Conservation (phyloP, 345 rosid genomes). For the Boechera stricta region DNA sequence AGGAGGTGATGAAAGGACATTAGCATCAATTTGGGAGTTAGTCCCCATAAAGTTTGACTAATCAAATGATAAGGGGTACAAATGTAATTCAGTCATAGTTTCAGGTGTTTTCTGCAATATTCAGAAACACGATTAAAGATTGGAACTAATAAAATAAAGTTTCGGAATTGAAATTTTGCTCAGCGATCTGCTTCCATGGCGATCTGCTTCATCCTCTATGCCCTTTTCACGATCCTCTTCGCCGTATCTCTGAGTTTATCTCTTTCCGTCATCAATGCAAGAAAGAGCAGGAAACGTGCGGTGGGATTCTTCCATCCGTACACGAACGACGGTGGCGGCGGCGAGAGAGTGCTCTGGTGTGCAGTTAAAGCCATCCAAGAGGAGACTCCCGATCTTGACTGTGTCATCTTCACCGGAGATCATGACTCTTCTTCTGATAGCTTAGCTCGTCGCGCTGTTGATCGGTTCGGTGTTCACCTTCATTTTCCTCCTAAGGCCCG, state of each 20-base stretch:
- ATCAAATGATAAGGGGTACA: neutral
- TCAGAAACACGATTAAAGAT: constrained; percentile 13
- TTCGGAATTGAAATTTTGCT: neutral
- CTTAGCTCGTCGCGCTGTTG: constrained; percentile 66
- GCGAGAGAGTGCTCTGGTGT: constrained; percentile 97
- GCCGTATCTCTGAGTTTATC: constrained; percentile 51
- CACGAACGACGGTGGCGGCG: constrained; percentile 98
- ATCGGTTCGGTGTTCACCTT: constrained; percentile 85
- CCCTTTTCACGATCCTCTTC: constrained; percentile 48
- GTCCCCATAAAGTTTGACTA: too few relatives aligned
- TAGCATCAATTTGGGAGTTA: too few relatives aligned
- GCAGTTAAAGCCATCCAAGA: constrained; percentile 93
- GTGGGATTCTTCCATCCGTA: constrained; percentile 93
- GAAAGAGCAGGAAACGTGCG: constrained; percentile 53
- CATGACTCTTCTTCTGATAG: constrained; percentile 68
- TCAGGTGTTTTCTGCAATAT: constrained; percentile 22
- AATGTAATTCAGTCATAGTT: neutral
- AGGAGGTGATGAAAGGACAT: too few relatives aligned
- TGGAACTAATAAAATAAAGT: neutral
- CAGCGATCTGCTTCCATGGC: constrained; percentile 51
- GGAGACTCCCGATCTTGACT: constrained; percentile 65
- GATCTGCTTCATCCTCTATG: constrained; percentile 44
- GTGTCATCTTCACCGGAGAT: constrained; percentile 80
- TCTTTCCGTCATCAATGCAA: constrained; percentile 48
- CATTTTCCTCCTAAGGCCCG: constrained; percentile 70